phyloP scores from a whole-genome alignment of 768 basidiomycete species.

The Collybia nuda region DNA sequence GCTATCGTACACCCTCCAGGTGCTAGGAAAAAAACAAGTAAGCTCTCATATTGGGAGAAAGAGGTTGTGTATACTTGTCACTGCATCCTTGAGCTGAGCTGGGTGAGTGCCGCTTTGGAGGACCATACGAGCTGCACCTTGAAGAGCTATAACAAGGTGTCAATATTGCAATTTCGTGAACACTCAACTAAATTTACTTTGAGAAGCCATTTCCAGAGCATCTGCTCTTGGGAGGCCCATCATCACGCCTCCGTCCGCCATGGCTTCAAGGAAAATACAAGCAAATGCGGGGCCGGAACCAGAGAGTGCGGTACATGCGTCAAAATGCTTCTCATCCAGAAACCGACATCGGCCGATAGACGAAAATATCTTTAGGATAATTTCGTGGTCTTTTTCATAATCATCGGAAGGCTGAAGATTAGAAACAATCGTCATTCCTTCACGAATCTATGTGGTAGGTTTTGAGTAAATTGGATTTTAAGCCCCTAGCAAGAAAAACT shows the following conservation, averaged over 20 bases:
- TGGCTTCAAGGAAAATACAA: constrained; percentile 94
- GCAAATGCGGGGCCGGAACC: constrained; percentile 98
- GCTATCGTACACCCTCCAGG: constrained; percentile 99
- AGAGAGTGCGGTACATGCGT: constrained; percentile 95
- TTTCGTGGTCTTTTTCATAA: constrained; percentile 59
- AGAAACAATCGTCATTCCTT: constrained; percentile 97
- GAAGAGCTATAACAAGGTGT: constrained; percentile 62
- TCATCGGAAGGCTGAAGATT: constrained; percentile 55
- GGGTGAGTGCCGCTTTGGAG: constrained; percentile 89
- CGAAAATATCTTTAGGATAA: constrained; percentile 92
- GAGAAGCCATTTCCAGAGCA: constrained; percentile 92
- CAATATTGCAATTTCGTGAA: constrained; percentile 1
- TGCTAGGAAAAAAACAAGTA: constrained; percentile 45
- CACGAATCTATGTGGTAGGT: constrained; percentile 73
- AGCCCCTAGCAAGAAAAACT: background rate
- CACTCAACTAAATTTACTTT: constrained; percentile 57
- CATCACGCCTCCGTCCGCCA: constrained; percentile 99
- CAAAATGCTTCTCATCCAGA: constrained; percentile 98
- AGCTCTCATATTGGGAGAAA: background rate
- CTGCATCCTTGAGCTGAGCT: constrained; percentile 94
- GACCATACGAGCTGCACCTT: constrained; percentile 96
- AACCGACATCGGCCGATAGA: constrained; percentile 96
- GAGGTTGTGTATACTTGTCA: constrained; percentile 74
- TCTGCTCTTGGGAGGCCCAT: constrained; percentile 96
- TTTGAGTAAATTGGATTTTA: background rate